Base-by-base conservation (phyloP, 2,329 filamentous ascomycete species). In the Aaosphaeria arxii region DNA sequence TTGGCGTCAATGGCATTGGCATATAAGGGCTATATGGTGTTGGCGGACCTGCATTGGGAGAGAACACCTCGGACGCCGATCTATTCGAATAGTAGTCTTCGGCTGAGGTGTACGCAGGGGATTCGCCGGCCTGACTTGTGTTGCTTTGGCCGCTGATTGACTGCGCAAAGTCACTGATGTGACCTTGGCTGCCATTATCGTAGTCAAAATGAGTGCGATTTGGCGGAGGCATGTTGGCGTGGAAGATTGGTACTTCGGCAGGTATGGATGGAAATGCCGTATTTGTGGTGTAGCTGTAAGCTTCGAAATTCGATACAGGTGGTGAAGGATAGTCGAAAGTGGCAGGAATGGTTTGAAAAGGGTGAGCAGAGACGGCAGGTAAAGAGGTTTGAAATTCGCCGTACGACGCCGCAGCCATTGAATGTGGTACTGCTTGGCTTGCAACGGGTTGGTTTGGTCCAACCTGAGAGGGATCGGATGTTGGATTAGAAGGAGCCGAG, bases 1-100 rank as follows among this genome's bases (percentile, higher is more conserved):
- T 67, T 33, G 71, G 77, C 47, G 70, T 80, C 58, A 71, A 72
- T 54, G 69, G 74, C 49, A 69, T 67, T 53, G 72, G 57, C 55
- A 73, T 67, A 70, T 63, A 70, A n/a, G 70, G 71, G 48, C 70
- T 74, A 49, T 72, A 74, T 24, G 73, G 63, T 38, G 67, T 65
- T 51, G 58, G 62, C 59, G 65, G 61, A 57, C 64, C 61, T 59
- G 63, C 62, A 30, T 63, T 62, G 13, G 73, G 72, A 32, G 73
- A 74, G 40, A 62, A 63, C 35, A 71, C 58, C 28, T 70, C 63
- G 41, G 55, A 46, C 9, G 42, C 43, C 38, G 51, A 51, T 24
- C 48, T 39, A 9, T 9, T 9, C 33, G 33, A 36, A n/a, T 36
- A n/a, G n/a, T 36, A 9, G n/a, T 36, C 9, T n/a, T 36, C 33